These are phyloP conservation scores for Candida albicans DNA, from an alignment of 1,139 yeast genomes.

Conservation along the genomic window DNA sequence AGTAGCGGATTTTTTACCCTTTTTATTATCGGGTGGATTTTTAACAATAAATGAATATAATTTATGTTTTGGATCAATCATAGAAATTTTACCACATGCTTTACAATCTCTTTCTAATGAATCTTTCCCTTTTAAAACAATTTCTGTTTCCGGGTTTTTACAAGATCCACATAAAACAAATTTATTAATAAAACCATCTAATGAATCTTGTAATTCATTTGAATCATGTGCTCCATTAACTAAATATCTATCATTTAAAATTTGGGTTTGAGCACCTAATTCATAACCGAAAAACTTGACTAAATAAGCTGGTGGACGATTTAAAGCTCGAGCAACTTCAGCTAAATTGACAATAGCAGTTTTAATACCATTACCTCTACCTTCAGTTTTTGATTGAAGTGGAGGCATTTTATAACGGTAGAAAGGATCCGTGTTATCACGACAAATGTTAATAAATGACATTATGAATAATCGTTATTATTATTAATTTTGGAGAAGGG, in stretches of 20 bases:
- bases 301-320: conserved; percentile 88
- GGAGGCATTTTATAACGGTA: conserved; percentile 99
- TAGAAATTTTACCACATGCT: conserved; percentile 94
- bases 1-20: conserved; percentile 72
- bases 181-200: conserved; percentile 91
- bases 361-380: conserved; percentile 98
- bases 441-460: conserved; percentile 91
- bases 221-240: conserved; percentile 97
- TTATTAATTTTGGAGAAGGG: no score
- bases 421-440: conserved; percentile 97
- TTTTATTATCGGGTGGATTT: conserved; percentile 77
- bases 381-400: conserved; percentile 95
- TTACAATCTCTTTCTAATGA: conserved; percentile 89
- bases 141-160: conserved; percentile 97
- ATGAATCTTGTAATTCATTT: conserved; percentile 83
- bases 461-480: conserved; percentile 28
- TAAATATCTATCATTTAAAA: conserved; percentile 74
- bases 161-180: conserved; percentile 94
- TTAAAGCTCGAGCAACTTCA: conserved; percentile 93
- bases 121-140: conserved; percentile 76
- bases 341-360: conserved; percentile 88
- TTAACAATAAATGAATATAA: conserved; percentile 83
- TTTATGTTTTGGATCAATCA: conserved; percentile 84
- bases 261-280: conserved; percentile 92
- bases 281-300: conserved; percentile 95